phyloP scores from a whole-genome alignment of 2,329 filamentous ascomycete genomes.

The Fusarium sp. region DNA sequence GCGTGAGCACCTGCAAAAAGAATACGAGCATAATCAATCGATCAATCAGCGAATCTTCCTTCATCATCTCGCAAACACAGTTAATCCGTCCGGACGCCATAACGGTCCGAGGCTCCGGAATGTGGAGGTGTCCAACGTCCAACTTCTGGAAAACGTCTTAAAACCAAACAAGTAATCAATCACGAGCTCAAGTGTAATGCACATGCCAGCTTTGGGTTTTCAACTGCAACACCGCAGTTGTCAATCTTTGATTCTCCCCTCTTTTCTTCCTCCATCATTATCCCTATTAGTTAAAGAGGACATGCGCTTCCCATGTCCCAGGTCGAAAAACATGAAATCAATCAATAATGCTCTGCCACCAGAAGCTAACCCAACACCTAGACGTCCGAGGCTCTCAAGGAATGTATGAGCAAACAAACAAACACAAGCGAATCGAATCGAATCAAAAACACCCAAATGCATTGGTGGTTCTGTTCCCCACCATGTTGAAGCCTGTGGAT shows the following conservation, averaged over 20 bases:
- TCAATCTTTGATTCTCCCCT: constrained; percentile 24
- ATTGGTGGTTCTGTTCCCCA: background rate
- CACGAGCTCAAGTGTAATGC: background rate
- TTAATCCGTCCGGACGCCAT: constrained; percentile 25
- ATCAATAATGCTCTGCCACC: constrained; percentile 30
- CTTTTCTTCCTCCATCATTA: constrained; percentile 25
- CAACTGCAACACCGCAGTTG: constrained; percentile 24
- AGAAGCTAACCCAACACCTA: constrained; percentile 41
- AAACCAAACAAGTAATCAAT: background rate
- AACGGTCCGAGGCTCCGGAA: constrained; percentile 18
- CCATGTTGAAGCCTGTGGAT: background rate
- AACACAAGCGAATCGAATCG: constrained; percentile 27
- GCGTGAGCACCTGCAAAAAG: constrained; percentile 29
- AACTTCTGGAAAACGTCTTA: background rate
- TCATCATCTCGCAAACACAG: constrained; percentile 2
- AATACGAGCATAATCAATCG: constrained; percentile 26
- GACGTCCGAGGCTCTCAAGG: constrained; percentile 41
- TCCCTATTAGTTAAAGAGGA: constrained; percentile 36
- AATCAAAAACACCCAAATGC: constrained; percentile 12
- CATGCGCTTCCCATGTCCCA: constrained; percentile 4
- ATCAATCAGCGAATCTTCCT: constrained; percentile 3
- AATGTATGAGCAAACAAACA: constrained; percentile 37
- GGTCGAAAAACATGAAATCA: constrained; percentile 26
- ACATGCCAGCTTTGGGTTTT: background rate
- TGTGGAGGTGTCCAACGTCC: constrained; percentile 23